Base-by-base conservation (phyloP, 345 rosid genomes). In the Salix viminalis region DNA sequence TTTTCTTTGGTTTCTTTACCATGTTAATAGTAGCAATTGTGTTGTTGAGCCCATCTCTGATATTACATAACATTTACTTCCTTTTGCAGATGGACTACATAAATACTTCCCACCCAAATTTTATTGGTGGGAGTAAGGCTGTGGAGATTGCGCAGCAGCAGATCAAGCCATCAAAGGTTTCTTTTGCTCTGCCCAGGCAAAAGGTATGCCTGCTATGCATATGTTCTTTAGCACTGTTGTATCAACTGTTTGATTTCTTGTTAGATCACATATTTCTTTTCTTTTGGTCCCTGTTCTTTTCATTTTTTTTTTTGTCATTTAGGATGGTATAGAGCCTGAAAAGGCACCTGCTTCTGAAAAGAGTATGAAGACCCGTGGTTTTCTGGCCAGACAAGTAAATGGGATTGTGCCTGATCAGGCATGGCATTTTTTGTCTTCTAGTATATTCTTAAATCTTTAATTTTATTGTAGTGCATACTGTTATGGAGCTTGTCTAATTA, bases 81-180 rank as follows among this genome's bases (percentile, higher is more conserved):
- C 30, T 54, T 46, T 52, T 79, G 75, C 91, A 95, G 99, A 95
- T 95, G 98, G 99, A 88, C 84, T 93, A 95, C 80, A 91, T 93
- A 76, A 91, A 95, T 79, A 95, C 99, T 66, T 93, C 98, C 54
- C 97, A 95, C 86, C 93, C 94, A 73, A 93, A 88, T 79, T 95
- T 95, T 86, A 77, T 91, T 39, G 97, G 99, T 72, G 99, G 99
- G 72, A 91, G 91, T 76, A 95, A 87, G 87, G 97, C 99, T 76
- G 94, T 93, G 56, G 96, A 95, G 84, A 75, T 50, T 69, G 97
- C 97, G 50, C 74, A 79, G 76, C 97, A 93, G 72, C 93, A 90
- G 79, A 78, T 91, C 71, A 93, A 85, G 82, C 85, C 91, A 79
- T 88, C 93, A 28, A 88, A 89, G 86, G 77, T 87, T 74, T 71